These are phyloP conservation scores for Cicer yamashitae DNA, from an alignment of 306 rosid genomes.

Conservation along the genomic window DNA sequence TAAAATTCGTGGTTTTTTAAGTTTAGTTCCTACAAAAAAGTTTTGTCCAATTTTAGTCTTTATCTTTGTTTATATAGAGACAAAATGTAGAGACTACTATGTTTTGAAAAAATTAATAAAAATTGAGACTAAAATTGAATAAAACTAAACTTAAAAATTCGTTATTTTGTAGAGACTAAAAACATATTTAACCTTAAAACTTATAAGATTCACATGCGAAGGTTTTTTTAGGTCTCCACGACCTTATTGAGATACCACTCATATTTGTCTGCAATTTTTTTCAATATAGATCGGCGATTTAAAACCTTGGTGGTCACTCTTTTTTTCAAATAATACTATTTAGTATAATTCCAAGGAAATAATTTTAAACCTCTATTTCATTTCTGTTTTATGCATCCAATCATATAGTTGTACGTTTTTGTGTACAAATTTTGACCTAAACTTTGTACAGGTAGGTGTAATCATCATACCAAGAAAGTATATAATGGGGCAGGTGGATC, in stretches of 20 bases:
- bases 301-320: neutral
- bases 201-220: neutral
- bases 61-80: too few species aligned
- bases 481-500: constrained; percentile 97
- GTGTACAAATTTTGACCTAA: constrained; percentile 29
- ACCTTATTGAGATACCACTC: neutral
- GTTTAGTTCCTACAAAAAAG: too few species aligned
- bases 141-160: too few species aligned
- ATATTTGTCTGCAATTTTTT: neutral
- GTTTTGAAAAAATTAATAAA: too few species aligned
- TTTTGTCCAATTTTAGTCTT: too few species aligned
- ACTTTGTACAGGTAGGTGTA: constrained; percentile 89
- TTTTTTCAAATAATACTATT: neutral
- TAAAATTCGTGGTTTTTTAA: too few species aligned
- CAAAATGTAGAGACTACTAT: too few species aligned
- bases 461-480: constrained; percentile 90
- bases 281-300: neutral
- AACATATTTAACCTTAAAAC: neutral
- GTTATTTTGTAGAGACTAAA: too few species aligned
- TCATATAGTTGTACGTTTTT: constrained; percentile 16
- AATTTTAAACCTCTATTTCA: neutral
- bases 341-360: neutral
- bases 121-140: too few species aligned
- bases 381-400: constrained; percentile 22
- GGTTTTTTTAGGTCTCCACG: neutral